Evolutionary conservation across 306 rosid species (phyloP), one percentile per base, ranked within the genome.

Genomic region (Ochetophila trinervis): DNA sequence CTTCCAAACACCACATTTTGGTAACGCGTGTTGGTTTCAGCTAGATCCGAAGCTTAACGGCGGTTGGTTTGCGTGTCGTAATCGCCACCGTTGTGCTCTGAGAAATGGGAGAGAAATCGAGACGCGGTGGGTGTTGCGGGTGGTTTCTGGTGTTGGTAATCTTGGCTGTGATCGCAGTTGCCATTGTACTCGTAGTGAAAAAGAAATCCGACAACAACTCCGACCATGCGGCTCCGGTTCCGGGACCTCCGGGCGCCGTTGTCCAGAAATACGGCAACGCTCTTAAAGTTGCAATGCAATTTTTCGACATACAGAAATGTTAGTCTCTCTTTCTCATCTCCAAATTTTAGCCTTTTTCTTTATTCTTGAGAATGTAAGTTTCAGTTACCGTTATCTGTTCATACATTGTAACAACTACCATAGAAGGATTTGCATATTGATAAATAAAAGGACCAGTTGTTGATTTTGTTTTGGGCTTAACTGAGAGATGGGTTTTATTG

Each of bases 291-390:
- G 83, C 99, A n/a, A 17, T 90, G 79, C 81, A 80, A 36, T 94
- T 94, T 84, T 86, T 94, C 79, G 97, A 94, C 65, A 44, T 90
- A 3, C 99, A 94, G 64, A 94, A 94, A 78, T 90, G 99, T 92
- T 27, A 85, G 30, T 23, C 0, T 36, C 19, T 69, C 52, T 21
- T 17, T 50, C 55, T 32, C 49, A 6, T 30, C 10, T 45, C 9
- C 40, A 11, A 20, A 45, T 53, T 16, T 30, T 35, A 1, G 12
- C 45, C 21, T 23, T 35, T 53, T 2, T 8, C 15, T 24, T 12
- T 23, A 20, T 36, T 14, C 62, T 34, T 7, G 14, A 50, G 16
- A 59, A 23, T n/a, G 44, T 36, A 22, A 15, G 22, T 6, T 45
- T 23, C 20, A 5, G 54, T 50, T 8, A 19, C 9, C 17, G 1